These are phyloP conservation scores for Cryptosporidium canis DNA, from an alignment of 169 alveolate species.

Conservation along the genomic window DNA sequence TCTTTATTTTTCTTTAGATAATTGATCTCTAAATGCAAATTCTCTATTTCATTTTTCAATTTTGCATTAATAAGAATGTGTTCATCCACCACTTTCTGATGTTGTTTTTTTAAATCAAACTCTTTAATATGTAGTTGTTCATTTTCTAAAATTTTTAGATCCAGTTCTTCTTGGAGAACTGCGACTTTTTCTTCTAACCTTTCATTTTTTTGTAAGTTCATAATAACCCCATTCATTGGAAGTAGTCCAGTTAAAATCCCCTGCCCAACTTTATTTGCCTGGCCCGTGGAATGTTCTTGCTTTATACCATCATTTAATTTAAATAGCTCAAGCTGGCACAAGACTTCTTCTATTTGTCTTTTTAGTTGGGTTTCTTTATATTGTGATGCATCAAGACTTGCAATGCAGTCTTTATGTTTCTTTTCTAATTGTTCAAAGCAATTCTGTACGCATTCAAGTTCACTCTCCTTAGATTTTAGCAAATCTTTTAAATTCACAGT, in stretches of 20 bases:
- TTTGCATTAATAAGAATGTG: neutral
- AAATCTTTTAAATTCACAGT: constrained; percentile 1
- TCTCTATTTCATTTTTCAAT: constrained; percentile 16
- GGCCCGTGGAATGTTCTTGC: neutral
- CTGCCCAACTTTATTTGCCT: neutral
- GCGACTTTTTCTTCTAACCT: constrained; percentile 45
- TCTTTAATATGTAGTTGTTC: constrained; percentile 73
- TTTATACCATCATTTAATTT: neutral
- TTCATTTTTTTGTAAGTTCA: constrained; percentile 50
- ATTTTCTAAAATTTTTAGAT: constrained; percentile 68
- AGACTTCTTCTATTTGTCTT: constrained; percentile 53
- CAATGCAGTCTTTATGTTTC: neutral
- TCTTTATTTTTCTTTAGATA: neutral
- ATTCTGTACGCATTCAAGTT: neutral
- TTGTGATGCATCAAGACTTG: constrained; percentile 44
- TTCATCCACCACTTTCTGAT: constrained; percentile 36
- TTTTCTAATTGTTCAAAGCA: constrained; percentile 6
- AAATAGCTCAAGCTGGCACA: constrained; percentile 29
- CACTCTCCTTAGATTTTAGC: neutral
- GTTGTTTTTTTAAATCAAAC: constrained; percentile 60
- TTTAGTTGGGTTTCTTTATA: constrained; percentile 34
- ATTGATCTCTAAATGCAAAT: neutral
- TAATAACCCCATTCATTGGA: constrained; percentile 23
- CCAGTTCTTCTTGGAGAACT: constrained; percentile 74
- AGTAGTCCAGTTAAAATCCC: constrained; percentile 58